phyloP scores from a whole-genome alignment of 2,329 filamentous ascomycete species.

The Whalleya microplaca region DNA sequence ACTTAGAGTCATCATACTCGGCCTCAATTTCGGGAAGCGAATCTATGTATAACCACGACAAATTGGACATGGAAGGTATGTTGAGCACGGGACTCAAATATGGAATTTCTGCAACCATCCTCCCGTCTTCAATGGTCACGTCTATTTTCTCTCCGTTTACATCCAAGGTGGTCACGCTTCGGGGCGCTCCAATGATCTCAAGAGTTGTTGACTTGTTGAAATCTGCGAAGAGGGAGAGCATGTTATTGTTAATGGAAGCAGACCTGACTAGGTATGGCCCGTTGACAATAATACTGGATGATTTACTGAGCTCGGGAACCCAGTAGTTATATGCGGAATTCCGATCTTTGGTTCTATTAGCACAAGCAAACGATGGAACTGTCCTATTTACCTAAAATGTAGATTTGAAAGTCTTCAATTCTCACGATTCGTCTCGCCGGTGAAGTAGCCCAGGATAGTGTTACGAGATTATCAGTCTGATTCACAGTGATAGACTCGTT shows the following conservation, averaged over 20 bases:
- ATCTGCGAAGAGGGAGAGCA: constrained; percentile 68
- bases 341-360: constrained; percentile 38
- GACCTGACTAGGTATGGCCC: constrained; percentile 67
- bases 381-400: constrained; percentile 15
- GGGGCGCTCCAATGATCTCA: constrained; percentile 68
- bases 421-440: constrained; percentile 15
- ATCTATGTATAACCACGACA: constrained; percentile 72
- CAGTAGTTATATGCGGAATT: constrained; percentile 71
- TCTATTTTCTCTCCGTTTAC: constrained; percentile 60
- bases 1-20: constrained; percentile 69
- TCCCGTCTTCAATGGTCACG: constrained; percentile 44
- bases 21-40: constrained; percentile 69
- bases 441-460: constrained; percentile 18
- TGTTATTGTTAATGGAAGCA: constrained; percentile 55
- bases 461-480: constrained; percentile 34
- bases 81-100: constrained; percentile 12
- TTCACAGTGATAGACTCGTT: constrained; percentile 15
- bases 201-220: constrained; percentile 70
- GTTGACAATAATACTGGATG: constrained; percentile 55
- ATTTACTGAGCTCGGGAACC: constrained; percentile 47
- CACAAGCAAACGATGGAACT: background rate
- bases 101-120: constrained; percentile 26
- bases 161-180: constrained; percentile 50
- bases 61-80: constrained; percentile 55
- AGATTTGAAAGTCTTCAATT: constrained; percentile 19